Evolutionary conservation across 2,329 filamentous ascomycete genomes (phyloP), one percentile per base, ranked within the genome.

Genomic region (Nemania abortiva): DNA sequence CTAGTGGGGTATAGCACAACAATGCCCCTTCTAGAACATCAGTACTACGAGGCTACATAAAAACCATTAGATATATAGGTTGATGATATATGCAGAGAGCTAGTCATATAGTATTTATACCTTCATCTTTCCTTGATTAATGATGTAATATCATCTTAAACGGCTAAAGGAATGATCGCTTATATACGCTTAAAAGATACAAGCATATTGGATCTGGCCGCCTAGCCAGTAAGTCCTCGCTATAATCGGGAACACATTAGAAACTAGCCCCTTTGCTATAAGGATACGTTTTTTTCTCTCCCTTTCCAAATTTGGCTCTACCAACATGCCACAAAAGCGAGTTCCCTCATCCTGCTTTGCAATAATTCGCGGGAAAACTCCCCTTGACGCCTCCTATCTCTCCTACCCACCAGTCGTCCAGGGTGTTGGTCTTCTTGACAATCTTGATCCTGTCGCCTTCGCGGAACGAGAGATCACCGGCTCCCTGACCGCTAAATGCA

Each of bases 361-460:
- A 93, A 81, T 97, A 97, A 80, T 97, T 97, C 6, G 93, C 93
- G 0, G 93, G 93, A 77, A 97, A 97, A 73, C 84, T 90, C 3
- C 93, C 93, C 76, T 85, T 87, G 29, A 84, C 79, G 0, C 93
- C 93, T 49, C 84, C 84, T 15, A 95, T 72, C 79, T 96, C 92
- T 13, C 93, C 93, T 70, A 93, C 88, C 93, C 93, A 97, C 93
- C 93, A 97, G 77, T 96, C 93, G 80, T 96, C 91, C 24, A 89
- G 91, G 70, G 90, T 94, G 6, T 89, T 87, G 2, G 93, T 96
- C 82, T 91, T 93, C 82, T 92, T 92, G 37, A 94, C 77, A 3
- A 97, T 90, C 54, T 86, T 88, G 74, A 97, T 97, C 58, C 87
- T 85, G 75, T 96, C 93, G 1, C 93, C 93, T 79, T 95, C 91